These are phyloP conservation scores for Penstemon davidsonii DNA, from an alignment of 257 asterid genomes.

Conservation along the genomic window DNA sequence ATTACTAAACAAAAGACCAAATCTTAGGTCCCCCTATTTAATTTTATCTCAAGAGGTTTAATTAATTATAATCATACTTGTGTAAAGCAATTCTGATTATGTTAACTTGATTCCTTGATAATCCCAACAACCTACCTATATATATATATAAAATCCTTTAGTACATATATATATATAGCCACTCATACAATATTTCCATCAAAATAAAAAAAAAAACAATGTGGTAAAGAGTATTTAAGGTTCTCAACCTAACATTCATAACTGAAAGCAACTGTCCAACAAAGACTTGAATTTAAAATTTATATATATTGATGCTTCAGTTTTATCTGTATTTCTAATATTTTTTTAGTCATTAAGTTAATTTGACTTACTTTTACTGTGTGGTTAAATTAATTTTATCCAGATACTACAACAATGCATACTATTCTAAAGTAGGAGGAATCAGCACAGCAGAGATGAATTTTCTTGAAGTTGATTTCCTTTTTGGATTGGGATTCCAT, in stretches of 20 bases:
- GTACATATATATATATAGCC: slow-evolving; percentile 13
- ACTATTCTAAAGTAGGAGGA: slow-evolving; percentile 96
- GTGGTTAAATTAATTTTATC: no score
- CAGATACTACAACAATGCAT: slow-evolving; percentile 94
- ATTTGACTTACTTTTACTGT: background rate
- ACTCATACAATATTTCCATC: slow-evolving; percentile 30
- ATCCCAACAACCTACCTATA: no score
- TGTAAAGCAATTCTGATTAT: no score
- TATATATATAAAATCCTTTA: background rate
- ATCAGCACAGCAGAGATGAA: slow-evolving; percentile 94
- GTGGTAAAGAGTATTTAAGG: slow-evolving; percentile 13
- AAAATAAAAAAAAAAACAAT: background rate
- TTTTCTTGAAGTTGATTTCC: slow-evolving; percentile 88
- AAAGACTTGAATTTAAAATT: slow-evolving; percentile 21
- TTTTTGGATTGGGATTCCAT: slow-evolving; percentile 86
- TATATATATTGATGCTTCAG: slow-evolving; percentile 15
- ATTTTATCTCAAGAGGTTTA: no score
- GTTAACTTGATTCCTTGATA: no score
- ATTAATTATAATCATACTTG: no score
- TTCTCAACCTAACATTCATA: slow-evolving; percentile 42
- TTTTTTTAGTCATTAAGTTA: background rate
- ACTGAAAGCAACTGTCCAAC: slow-evolving; percentile 50
- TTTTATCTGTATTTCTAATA: background rate
- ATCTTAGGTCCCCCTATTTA: no score
- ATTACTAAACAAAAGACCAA: no score